Conservation (phyloP, 495 filamentous ascomycete genomes). For the Oidiodendron maius region DNA sequence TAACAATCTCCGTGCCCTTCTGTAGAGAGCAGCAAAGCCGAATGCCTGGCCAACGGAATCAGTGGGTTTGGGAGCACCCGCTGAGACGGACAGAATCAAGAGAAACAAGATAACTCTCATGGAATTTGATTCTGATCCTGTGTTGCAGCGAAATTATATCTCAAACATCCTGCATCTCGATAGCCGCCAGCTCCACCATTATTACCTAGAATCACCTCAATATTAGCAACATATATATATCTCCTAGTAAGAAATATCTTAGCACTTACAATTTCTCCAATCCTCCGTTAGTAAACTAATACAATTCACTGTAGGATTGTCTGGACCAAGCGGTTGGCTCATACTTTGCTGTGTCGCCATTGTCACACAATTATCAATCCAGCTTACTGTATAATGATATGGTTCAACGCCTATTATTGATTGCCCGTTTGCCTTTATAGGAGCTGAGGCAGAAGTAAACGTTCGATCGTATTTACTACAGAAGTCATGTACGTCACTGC, state of each 20-base stretch:
- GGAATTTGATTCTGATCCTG: constrained; percentile 2
- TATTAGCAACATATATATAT: constrained; percentile 2
- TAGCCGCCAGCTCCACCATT: constrained; percentile 10
- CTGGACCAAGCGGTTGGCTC: constrained; percentile 5
- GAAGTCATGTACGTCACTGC: neutral
- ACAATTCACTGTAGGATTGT: constrained; percentile 4
- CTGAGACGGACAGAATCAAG: too few relatives aligned
- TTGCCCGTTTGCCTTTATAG: neutral
- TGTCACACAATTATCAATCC: constrained; percentile 3
- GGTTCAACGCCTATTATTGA: constrained; percentile 6
- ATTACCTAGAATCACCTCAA: constrained; percentile 5
- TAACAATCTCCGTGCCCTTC: too few relatives aligned
- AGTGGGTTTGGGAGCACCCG: too few relatives aligned
- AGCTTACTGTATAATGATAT: constrained; percentile 1
- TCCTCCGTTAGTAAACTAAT: constrained; percentile 6
- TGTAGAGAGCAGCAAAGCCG: too few relatives aligned
- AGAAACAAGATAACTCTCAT: too few relatives aligned
- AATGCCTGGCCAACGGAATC: too few relatives aligned
- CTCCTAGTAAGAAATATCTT: neutral
- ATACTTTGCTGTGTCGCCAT: constrained; percentile 8
- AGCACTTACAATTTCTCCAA: constrained; percentile 7
- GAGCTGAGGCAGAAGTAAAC: constrained; percentile 3
- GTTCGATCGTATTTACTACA: neutral
- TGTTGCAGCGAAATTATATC: constrained; percentile 9
- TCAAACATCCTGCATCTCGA: constrained; percentile 10